Evolutionary conservation across 768 basidiomycete genomes (phyloP).

Genomic region (Suillus americanus): DNA sequence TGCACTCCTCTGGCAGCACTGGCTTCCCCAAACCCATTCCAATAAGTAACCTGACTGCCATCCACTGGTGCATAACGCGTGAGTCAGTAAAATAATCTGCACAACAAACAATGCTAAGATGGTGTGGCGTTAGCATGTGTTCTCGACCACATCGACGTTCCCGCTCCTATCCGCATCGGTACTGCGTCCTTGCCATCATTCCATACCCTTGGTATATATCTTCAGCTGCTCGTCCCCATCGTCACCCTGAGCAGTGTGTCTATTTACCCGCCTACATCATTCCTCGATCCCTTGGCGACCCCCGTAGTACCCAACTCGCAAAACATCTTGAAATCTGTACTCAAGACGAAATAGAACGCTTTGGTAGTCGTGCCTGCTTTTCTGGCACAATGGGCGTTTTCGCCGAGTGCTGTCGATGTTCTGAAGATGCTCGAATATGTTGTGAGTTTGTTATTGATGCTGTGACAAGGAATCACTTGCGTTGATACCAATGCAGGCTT

Average conservation of each 20-base stretch:
- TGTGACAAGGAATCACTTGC: neutral
- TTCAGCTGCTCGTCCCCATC: constrained; percentile 21
- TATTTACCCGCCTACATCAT: constrained; percentile 29
- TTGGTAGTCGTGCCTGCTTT: constrained; percentile 40
- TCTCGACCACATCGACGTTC: constrained; percentile 2
- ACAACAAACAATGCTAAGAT: neutral
- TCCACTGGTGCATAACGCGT: constrained; percentile 39
- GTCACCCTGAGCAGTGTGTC: constrained; percentile 14
- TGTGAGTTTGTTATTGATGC: constrained; percentile 20
- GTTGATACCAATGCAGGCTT: constrained; percentile 24
- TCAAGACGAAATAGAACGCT: constrained; percentile 25
- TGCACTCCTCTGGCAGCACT: constrained; percentile 52
- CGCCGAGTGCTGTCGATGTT: constrained; percentile 21
- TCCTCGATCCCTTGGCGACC: constrained; percentile 16
- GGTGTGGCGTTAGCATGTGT: constrained; percentile 5
- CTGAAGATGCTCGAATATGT: constrained; percentile 28
- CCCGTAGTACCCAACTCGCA: constrained; percentile 40
- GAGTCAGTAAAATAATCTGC: constrained; percentile 13
- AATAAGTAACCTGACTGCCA: constrained; percentile 32
- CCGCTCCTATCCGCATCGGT: constrained; percentile 19
- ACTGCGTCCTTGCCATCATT: constrained; percentile 28
- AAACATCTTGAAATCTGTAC: constrained; percentile 37
- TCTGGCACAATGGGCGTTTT: constrained; percentile 36
- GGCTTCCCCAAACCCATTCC: constrained; percentile 48
- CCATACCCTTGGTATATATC: constrained; percentile 22